Base-by-base conservation (phyloP, 768 basidiomycete genomes). In the Floccularia luteovirens region DNA sequence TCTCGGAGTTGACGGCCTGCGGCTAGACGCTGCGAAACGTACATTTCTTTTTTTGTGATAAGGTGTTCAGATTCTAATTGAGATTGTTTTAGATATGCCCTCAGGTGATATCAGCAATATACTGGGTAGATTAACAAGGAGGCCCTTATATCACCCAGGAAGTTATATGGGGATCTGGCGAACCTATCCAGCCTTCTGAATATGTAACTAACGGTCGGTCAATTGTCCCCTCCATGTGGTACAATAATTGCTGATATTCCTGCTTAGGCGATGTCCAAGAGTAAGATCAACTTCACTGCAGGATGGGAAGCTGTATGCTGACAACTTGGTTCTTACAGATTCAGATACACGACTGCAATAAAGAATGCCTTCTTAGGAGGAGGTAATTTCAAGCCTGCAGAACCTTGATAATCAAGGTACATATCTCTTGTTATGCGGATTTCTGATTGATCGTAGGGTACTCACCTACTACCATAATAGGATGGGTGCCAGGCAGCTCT, bases 241-340 rank as follows among this genome's bases (percentile, higher is more conserved):
- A n/a, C n/a, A n/a, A n/a, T n/a, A n/a, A n/a, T n/a, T n/a, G n/a
- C n/a, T n/a, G n/a, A n/a, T n/a, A n/a, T n/a, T n/a, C n/a, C n/a
- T n/a, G n/a, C n/a, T n/a, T n/a, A n/a, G 74, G 76, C 8, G 77
- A 81, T 48, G 79, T 81, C 2, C 78, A 82, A 60, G 81, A 83
- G 79, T 70, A 27, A 30, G 60, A n/a, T n/a, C n/a, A n/a, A n/a
- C n/a, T n/a, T n/a, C n/a, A n/a, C n/a, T n/a, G n/a, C n/a, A n/a
- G n/a, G n/a, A n/a, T n/a, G n/a, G n/a, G n/a, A n/a, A n/a, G n/a
- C n/a, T n/a, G n/a, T n/a, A n/a, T n/a, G n/a, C n/a, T n/a, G n/a
- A n/a, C n/a, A n/a, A n/a, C n/a, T n/a, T n/a, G n/a, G 24, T 11
- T 8, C 17, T 17, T 33, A 3, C 30, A 71, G 71, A 41, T 83